A percentile compares a stretch with the other conserved stretches of the same genome.
These are phyloP conservation scores for Exophiala oligosperma DNA, from an alignment of 2,329 filamentous ascomycete species.

Conservation along the genomic window DNA sequence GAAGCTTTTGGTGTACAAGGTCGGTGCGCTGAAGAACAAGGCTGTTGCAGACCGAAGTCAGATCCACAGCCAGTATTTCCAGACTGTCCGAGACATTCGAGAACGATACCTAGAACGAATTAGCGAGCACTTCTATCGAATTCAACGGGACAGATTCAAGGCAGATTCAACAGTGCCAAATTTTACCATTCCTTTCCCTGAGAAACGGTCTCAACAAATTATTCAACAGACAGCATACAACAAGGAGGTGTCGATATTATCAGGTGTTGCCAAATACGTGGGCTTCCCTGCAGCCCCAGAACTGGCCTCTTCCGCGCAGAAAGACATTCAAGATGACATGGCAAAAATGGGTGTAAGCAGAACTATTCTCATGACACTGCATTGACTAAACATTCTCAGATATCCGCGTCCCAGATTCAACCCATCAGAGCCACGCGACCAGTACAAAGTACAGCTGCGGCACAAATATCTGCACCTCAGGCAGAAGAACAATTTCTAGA, in stretches of 20 bases:
- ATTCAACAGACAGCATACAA: conserved; percentile 89
- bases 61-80: conserved; percentile 86
- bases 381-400: conserved; percentile 17
- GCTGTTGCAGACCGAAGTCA: conserved; percentile 81
- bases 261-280: conserved; percentile 89
- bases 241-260: conserved; percentile 86
- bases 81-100: conserved; percentile 77
- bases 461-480: conserved; percentile 35
- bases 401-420: conserved; percentile 19
- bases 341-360: conserved; percentile 80
- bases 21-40: conserved; percentile 70
- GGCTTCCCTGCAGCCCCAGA: conserved; percentile 95
- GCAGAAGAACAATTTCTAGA: conserved; percentile 83
- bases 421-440: conserved; percentile 25
- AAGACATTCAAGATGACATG: conserved; percentile 82
- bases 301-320: conserved; percentile 68
- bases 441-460: conserved; percentile 32
- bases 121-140: conserved; percentile 87
- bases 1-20: conserved; percentile 70
- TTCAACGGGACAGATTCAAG: conserved; percentile 83
- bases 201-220: conserved; percentile 73
- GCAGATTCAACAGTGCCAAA: conserved; percentile 76
- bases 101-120: conserved; percentile 77
- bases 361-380: neutral
- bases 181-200: conserved; percentile 78